Conservation (phyloP, 192 early-diverging fungal genomes). For the Backusella luteola region DNA sequence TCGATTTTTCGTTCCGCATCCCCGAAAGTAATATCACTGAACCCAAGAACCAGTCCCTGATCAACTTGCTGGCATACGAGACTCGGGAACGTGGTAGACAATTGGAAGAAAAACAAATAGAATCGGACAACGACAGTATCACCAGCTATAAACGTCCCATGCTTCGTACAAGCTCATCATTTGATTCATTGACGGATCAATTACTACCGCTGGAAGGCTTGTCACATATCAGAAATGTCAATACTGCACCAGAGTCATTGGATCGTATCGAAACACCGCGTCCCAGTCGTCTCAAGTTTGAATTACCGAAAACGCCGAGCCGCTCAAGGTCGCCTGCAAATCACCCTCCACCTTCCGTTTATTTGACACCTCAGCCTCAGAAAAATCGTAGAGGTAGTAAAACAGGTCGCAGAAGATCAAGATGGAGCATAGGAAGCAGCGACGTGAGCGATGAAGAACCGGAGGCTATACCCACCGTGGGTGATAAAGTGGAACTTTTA, state of each 20-base stretch:
- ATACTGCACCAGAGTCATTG: not conserved
- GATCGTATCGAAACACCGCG: conserved; percentile 7
- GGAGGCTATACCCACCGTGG: conserved; percentile 9
- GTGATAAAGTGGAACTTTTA: conserved; percentile 16
- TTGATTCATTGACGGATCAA: conserved; percentile 23
- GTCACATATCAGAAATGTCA: not conserved
- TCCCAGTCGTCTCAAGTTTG: conserved; percentile 21
- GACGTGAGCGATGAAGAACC: conserved; percentile 15
- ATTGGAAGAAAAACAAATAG: not conserved
- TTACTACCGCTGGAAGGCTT: conserved; percentile 18
- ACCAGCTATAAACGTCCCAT: not conserved
- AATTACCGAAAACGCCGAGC: conserved; percentile 12
- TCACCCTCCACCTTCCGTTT: not conserved
- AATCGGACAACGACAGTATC: not conserved
- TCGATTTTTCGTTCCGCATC: not conserved
- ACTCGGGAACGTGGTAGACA: not conserved
- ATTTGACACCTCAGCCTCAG: not conserved
- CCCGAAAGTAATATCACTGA: not conserved
- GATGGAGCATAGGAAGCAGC: conserved; percentile 12
- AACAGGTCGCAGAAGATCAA: not conserved
- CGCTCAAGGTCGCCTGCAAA: conserved; percentile 9
- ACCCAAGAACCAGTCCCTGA: not conserved
- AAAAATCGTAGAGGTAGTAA: conserved; percentile 2
- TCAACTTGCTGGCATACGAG: not conserved
- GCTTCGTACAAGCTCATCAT: conserved; percentile 11